Conservation (phyloP, 345 rosid genomes). For the Melastoma malabathricum region DNA sequence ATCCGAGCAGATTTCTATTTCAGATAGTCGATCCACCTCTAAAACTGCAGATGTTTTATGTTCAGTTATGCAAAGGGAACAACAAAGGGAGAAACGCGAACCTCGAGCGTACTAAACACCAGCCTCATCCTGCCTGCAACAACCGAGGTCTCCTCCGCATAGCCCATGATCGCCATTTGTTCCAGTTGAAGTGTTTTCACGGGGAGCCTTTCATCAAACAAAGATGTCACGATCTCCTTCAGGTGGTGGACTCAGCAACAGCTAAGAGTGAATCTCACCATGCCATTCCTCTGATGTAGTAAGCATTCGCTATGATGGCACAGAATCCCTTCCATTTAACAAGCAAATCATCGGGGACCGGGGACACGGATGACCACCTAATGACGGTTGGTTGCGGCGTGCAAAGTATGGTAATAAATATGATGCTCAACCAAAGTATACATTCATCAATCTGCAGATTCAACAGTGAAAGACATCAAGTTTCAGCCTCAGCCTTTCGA, state of each 20-base stretch:
- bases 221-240: background rate
- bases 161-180: conserved; percentile 79
- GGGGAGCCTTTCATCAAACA: conserved; percentile 52
- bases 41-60: background rate
- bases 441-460: conserved; percentile 60
- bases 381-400: conserved; percentile 85
- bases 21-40: background rate
- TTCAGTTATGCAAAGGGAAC: no score
- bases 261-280: conserved; percentile 38
- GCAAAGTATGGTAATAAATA: conserved; percentile 84
- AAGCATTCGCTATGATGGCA: conserved; percentile 85
- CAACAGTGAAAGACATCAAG: background rate
- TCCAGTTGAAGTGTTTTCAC: conserved; percentile 93
- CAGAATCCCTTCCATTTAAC: conserved; percentile 83
- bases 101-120: conserved; percentile 90
- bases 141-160: conserved; percentile 75
- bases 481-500: no score
- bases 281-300: conserved; percentile 73
- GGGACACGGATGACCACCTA: conserved; percentile 68
- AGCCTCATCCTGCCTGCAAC: conserved; percentile 81
- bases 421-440: conserved; percentile 77
- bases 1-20: background rate
- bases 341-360: conserved; percentile 50
- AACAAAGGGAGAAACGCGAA: conserved; percentile 10
- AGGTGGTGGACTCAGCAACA: background rate